Percentiles rank a stretch among this genome's conserved stretches.
phyloP scores from a whole-genome alignment of 495 filamentous ascomycete genomes.

The Schizothecium vesticola region DNA sequence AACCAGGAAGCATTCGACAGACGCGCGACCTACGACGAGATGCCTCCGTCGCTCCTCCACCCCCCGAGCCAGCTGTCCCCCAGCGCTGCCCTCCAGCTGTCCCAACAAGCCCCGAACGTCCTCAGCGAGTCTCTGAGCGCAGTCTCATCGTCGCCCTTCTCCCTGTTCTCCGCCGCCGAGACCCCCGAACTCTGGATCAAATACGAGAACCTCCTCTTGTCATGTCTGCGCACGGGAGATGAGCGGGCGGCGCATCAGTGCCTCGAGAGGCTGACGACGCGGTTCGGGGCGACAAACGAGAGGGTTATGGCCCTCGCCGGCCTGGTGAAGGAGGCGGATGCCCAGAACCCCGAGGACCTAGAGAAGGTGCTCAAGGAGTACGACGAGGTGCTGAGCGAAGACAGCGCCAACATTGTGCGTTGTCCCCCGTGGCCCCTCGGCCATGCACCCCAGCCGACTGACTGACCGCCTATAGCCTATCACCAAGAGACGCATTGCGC shows the following conservation, averaged over 20 bases:
- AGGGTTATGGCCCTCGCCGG: constrained; percentile 76
- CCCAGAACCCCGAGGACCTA: constrained; percentile 56
- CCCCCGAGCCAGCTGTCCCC: constrained; percentile 46
- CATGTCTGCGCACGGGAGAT: constrained; percentile 81
- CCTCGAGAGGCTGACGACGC: constrained; percentile 64
- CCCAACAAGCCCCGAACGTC: constrained; percentile 71
- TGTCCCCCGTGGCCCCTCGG: background rate
- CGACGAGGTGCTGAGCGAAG: constrained; percentile 63
- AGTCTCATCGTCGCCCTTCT: constrained; percentile 46
- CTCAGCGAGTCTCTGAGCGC: constrained; percentile 48
- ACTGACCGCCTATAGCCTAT: constrained; percentile 57
- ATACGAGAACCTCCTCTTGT: constrained; percentile 81
- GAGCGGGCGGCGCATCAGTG: constrained; percentile 68
- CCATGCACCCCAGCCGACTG: constrained; percentile 1
- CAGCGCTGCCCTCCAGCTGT: constrained; percentile 56
- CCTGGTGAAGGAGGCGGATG: constrained; percentile 79
- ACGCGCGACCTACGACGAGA: constrained; percentile 10
- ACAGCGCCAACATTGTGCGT: constrained; percentile 76
- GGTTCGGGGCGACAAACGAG: constrained; percentile 80
- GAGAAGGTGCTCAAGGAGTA: constrained; percentile 69
- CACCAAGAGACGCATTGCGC: constrained; percentile 75
- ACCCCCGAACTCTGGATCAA: constrained; percentile 69
- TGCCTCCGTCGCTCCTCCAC: constrained; percentile 48
- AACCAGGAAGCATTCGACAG: background rate
- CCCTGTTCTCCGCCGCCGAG: constrained; percentile 55